A percentile compares a stretch with the other conserved stretches of the same genome.
Conservation (phyloP, 345 rosid genomes). For the Eutrema japonicum region DNA sequence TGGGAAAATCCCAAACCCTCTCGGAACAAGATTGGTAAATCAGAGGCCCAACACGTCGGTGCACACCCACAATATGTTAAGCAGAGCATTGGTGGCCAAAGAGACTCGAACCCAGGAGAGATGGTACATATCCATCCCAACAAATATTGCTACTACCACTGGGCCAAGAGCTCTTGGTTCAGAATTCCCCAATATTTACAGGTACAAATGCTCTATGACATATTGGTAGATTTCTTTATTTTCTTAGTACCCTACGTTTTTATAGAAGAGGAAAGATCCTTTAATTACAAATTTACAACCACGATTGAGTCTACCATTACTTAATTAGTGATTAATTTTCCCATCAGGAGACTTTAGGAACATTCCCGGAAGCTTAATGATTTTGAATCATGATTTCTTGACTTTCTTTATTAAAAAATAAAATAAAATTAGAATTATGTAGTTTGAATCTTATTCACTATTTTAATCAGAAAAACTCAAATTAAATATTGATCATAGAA, state of each 20-base stretch:
- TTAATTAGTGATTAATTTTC: neutral
- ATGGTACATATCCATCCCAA: too few relatives aligned
- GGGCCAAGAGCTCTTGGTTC: too few relatives aligned
- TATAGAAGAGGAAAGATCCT: neutral
- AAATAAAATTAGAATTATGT: slow-evolving; percentile 12
- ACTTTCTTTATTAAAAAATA: neutral
- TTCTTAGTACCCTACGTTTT: slow-evolving; percentile 5
- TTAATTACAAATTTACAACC: slow-evolving; percentile 4
- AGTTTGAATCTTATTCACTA: slow-evolving; percentile 7
- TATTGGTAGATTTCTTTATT: slow-evolving; percentile 6
- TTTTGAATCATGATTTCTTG: slow-evolving; percentile 7
- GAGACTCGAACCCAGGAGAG: too few relatives aligned
- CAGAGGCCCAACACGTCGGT: too few relatives aligned
- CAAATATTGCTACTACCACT: too few relatives aligned
- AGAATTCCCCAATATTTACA: too few relatives aligned
- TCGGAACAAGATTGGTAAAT: too few relatives aligned
- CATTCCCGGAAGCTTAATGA: slow-evolving; percentile 28
- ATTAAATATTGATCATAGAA: neutral
- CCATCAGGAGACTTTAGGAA: slow-evolving; percentile 37
- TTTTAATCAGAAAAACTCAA: neutral
- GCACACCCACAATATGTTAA: too few relatives aligned
- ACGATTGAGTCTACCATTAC: neutral
- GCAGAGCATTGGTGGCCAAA: too few relatives aligned
- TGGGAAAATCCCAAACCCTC: too few relatives aligned
- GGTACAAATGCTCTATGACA: neutral